Base-by-base conservation (phyloP, 352 stramenopile genomes). In the Globisporangium sylvaticum region DNA sequence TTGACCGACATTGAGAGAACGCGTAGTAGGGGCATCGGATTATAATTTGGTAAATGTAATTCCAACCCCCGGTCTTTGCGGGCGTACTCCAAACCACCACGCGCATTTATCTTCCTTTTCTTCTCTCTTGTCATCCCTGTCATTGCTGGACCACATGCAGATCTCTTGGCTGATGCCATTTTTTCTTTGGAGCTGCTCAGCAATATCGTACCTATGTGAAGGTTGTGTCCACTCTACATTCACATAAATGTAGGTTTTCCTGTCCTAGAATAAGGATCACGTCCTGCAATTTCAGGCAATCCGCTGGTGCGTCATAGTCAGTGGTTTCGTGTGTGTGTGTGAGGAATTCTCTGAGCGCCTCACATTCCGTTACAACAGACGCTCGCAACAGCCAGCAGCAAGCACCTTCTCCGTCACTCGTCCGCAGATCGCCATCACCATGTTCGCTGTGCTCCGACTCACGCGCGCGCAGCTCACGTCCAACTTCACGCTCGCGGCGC, bases 401-500 rank as follows among this genome's bases (percentile, higher is more conserved):
- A 29, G 15, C 31, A 6, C 15, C 53, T 12, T 59, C 18, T 42
- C 7, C 18, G 25, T 25, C 53, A 22, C 54, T 58, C 55, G 29
- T n/a, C 31, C 20, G 27, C 32, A 32, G 18, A 22, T 59, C 29
- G 29, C 18, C 42, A 60, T 53, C 25, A 39, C 62, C 39, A 68
- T 72, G 60, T 68, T 67, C 55, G 58, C 66, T 56, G 18, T 88
- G 67, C 63, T 88, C 61, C 80, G 80, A 64, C 78, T 88, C 71
- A 75, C 76, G 20, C 74, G 72, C 53, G 70, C 80, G 62, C 68
- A 73, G 50, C 67, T 77, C 57, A 62, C 79, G 42, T 79, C 75
- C 39, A 67, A 65, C 20, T 64, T 71, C 4, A 70, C 73, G 56
- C 69, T 85, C 14, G 64, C 78, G 22, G 72, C 78, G 7, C 76